Evolutionary conservation across 768 basidiomycete genomes (phyloP).

Genomic region (Suillus alpinus): DNA sequence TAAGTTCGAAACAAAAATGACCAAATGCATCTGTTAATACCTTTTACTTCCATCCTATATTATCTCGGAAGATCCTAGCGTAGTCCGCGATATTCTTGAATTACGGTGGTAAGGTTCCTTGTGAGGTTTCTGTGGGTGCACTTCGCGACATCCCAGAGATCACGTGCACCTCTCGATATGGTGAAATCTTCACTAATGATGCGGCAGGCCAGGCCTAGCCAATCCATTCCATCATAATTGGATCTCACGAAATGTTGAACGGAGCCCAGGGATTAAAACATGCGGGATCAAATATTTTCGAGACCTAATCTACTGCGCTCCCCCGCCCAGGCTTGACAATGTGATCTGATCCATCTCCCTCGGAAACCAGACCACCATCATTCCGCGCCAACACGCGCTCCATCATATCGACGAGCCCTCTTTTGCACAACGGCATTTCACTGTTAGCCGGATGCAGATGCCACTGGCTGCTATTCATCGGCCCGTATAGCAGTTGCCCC

Average conservation of each 20-base stretch:
- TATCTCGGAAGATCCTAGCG: neutral
- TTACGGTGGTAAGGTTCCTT: neutral
- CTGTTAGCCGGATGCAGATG: neutral
- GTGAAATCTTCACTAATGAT: neutral
- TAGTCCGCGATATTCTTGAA: neutral
- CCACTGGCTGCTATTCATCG: neutral
- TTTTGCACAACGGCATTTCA: neutral
- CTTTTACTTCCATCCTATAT: constrained; percentile 5
- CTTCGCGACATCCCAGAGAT: constrained; percentile 1
- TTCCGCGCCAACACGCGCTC: neutral
- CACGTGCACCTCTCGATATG: neutral
- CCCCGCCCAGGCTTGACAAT: neutral
- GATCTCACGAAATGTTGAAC: constrained; percentile 47
- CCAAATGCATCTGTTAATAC: neutral
- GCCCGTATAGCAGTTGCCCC: neutral
- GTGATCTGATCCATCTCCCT: neutral
- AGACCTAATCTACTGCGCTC: neutral
- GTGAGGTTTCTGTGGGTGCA: neutral
- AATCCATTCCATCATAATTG: neutral
- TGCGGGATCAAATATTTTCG: neutral
- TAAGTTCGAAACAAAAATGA: neutral
- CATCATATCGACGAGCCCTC: neutral
- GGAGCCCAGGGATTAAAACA: constrained; percentile 36
- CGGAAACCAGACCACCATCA: neutral
- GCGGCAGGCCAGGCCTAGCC: neutral